Base-by-base conservation (phyloP, 768 basidiomycete genomes). In the Lentinula raphanica region DNA sequence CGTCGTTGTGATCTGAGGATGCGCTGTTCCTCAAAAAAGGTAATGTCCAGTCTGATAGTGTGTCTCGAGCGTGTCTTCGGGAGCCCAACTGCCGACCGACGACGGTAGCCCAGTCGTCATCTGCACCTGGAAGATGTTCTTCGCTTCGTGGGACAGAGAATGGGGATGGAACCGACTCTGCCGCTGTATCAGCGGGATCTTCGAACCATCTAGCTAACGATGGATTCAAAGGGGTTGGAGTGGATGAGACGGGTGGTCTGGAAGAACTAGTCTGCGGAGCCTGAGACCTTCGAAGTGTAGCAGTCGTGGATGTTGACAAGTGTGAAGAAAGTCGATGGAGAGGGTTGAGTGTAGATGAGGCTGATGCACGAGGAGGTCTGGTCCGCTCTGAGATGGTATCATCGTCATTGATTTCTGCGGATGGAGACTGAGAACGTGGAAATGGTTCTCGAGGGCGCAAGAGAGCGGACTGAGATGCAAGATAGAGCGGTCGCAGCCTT, bases 191-290 rank as follows among this genome's bases (percentile, higher is more conserved):
- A 2, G 36, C 42, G 5, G 56, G 29, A 15, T 36, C 45, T 31
- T 57, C 56, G 23, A 57, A 57, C 56, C 56, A 57, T 23, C 56
- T 57, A 8, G 31, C 56, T 6, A 57, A 36, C 25, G 48, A 45
- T 11, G 32, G 25, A 39, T 38, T 57, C 28, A 46, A 57, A 21
- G 46, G 42, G 17, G 2, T 45, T 31, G n/a, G n/a, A n/a, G 44
- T 25, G n/a, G n/a, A 13, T 39, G 35, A 4, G 11, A 4, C 32
- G 13, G 36, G 39, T 27, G 35, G 8, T 23, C 7, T 19, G 31
- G n/a, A 35, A 36, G n/a, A 21, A 39, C 17, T 39, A 27, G 35
- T 6, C 36, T 35, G 49, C 1, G 49, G 5, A 35, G 31, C 12
- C n/a, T 29, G 19, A n/a, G n/a, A n/a, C n/a, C n/a, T n/a, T 11